Evolutionary conservation across 1,139 yeast genomes (phyloP), one percentile per base, ranked within the genome.

Genomic region (Blastobotrys ciferrii): DNA sequence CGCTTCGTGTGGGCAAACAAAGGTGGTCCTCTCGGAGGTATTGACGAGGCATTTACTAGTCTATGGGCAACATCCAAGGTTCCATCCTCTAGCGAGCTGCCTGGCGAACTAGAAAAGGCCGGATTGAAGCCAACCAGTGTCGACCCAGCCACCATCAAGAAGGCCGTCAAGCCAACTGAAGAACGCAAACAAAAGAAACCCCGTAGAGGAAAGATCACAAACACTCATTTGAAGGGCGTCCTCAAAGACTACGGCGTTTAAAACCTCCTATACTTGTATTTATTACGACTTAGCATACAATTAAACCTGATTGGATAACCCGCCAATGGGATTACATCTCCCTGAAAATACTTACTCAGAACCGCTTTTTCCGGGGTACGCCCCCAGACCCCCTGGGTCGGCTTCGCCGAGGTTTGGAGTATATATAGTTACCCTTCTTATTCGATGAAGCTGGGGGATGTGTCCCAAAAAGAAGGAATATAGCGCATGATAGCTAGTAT

Each of bases 71-170:
- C 72, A 36, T 83, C 88, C 12, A 82, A 81, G 61, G 76, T 92
- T 30, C 98, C 98, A 2, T 84, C 84, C 28, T 80, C 84, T 18
- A 84, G 87, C 49, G 89, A 84, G 51, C 72, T 94, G 56, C 95
- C 95, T 39, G 81, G 83, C 48, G 80, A 82, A 49, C 75, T 94
- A 55, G 78, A 85, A 51, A 89, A 83, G 57, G 83, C 87, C 53
- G 94, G 96, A 23, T 77, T 92, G 65, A 94, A 91, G 66, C 98
- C 98, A 4, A 91, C 98, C 0, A 87, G 95, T 59, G 95, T 92
- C 13, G 98, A 94, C 65, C 98, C 98, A n/a, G 87, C 87, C 39
- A 80, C 87, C 32, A 70, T 87, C 50, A 84, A 84, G 66, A 82
- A 81, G 64, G 81, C 79, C 56, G 68, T 64, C 39, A 64, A 51